Percentiles rank a stretch among this genome's conserved stretches.
These are phyloP conservation scores for Carex littledalei DNA, from an alignment of 176 grass and related monocot genomes.

Conservation along the genomic window DNA sequence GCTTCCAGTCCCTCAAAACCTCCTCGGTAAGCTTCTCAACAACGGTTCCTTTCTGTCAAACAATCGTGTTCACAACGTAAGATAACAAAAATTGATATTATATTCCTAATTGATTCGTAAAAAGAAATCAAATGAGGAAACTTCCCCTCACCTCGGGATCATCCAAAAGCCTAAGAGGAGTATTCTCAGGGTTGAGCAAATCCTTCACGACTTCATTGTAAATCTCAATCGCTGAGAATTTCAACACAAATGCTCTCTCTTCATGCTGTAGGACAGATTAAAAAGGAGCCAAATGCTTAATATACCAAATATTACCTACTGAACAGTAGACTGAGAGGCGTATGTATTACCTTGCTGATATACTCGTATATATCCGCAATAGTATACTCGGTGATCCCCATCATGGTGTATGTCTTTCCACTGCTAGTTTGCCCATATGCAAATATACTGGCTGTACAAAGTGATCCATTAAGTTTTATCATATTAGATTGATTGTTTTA, in stretches of 20 bases:
- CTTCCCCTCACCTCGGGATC: conserved; percentile 63
- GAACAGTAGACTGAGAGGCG: background rate
- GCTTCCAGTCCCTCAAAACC: conserved; percentile 58
- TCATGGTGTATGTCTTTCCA: conserved; percentile 99
- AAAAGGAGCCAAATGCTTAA: background rate
- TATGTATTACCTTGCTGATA: conserved; percentile 57
- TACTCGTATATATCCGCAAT: conserved; percentile 93
- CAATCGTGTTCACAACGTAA: background rate
- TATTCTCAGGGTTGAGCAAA: conserved; percentile 58
- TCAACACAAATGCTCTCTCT: conserved; percentile 92
- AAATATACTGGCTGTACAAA: conserved; percentile 74
- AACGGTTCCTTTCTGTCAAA: conserved; percentile 69
- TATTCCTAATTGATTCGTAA: background rate
- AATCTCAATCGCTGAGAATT: conserved; percentile 94
- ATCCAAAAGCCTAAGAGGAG: conserved; percentile 77
- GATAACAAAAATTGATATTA: conserved; percentile 26
- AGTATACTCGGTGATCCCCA: conserved; percentile 81
- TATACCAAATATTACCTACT: background rate
- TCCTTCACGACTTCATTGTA: conserved; percentile 91
- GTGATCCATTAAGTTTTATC: background rate
- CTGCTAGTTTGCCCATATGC: conserved; percentile 99
- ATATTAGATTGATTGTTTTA: background rate
- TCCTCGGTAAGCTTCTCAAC: conserved; percentile 82
- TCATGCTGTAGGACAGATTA: conserved; percentile 52
- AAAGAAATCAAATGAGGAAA: background rate